These are phyloP conservation scores for Suillus fuscotomentosus DNA, from an alignment of 768 basidiomycete species.

Conservation along the genomic window DNA sequence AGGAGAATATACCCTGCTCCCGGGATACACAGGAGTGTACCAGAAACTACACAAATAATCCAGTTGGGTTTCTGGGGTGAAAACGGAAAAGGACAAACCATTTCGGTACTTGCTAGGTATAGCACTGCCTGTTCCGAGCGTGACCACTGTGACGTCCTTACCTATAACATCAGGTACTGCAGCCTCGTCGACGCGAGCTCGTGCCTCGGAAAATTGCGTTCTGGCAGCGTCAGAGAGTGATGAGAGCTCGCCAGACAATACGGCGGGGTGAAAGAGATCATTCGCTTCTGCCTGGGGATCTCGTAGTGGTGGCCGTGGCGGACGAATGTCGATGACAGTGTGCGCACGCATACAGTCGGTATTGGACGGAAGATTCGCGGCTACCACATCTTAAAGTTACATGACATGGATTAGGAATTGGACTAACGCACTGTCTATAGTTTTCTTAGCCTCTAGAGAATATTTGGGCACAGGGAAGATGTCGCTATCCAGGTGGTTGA, in stretches of 20 bases:
- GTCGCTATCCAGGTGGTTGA: background rate
- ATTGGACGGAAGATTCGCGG: background rate
- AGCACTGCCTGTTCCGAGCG: constrained; percentile 89
- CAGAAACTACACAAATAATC: constrained; percentile 49
- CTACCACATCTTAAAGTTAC: background rate
- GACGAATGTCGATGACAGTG: background rate
- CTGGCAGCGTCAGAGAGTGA: constrained; percentile 21
- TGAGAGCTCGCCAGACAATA: background rate
- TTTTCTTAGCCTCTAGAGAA: background rate
- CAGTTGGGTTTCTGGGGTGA: background rate
- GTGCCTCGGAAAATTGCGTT: constrained; percentile 40
- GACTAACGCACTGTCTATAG: background rate
- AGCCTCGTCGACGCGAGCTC: constrained; percentile 24
- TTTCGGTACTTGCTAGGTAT: constrained; percentile 86
- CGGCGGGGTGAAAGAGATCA: background rate
- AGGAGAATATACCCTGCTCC: constrained; percentile 72
- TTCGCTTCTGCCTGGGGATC: background rate
- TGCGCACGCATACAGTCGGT: background rate
- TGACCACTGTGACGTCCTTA: constrained; percentile 64
- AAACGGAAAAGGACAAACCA: constrained; percentile 43
- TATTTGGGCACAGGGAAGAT: background rate
- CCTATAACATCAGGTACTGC: constrained; percentile 37
- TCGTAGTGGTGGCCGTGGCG: background rate
- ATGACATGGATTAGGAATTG: background rate
- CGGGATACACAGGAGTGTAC: constrained; percentile 77